These are phyloP conservation scores for Parmales sp. DNA, from an alignment of 108 stramenopile genomes.

Conservation along the genomic window DNA sequence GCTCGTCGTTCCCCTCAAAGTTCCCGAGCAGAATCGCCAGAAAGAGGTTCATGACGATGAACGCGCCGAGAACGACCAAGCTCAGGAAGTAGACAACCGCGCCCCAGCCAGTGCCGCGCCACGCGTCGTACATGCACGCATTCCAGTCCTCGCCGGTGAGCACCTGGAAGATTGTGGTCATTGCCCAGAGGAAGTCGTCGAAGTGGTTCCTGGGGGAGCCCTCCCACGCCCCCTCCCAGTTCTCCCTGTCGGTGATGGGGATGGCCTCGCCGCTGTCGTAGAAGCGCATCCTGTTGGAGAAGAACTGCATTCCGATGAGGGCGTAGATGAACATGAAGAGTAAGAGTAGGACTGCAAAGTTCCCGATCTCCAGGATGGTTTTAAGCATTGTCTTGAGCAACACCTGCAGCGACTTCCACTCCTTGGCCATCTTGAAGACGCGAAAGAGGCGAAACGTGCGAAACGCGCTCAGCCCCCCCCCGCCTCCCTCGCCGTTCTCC, in stretches of 20 bases:
- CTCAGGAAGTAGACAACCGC: slow-evolving; percentile 39
- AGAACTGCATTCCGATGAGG: slow-evolving; percentile 55
- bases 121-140: slow-evolving; percentile 43
- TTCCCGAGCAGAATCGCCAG: slow-evolving; percentile 48
- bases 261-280: neutral
- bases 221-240: neutral
- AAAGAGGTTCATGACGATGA: slow-evolving; percentile 51
- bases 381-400: slow-evolving; percentile 40
- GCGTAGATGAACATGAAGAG: slow-evolving; percentile 60
- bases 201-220: slow-evolving; percentile 39
- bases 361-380: slow-evolving; percentile 46
- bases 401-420: slow-evolving; percentile 46
- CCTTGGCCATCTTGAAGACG: slow-evolving; percentile 55
- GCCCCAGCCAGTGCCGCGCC: slow-evolving; percentile 30
- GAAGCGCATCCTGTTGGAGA: slow-evolving; percentile 45
- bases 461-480: slow-evolving; percentile 46
- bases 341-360: slow-evolving; percentile 45
- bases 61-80: slow-evolving; percentile 36
- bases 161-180: slow-evolving; percentile 44
- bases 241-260: neutral
- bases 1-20: slow-evolving; percentile 32
- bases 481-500: slow-evolving; percentile 11
- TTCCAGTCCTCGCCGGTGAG: slow-evolving; percentile 59
- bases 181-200: slow-evolving; percentile 32
- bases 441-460: slow-evolving; percentile 55